Evolutionary conservation across 805 yeast species (phyloP).

Genomic region (Zygotorulaspora danielsina): DNA sequence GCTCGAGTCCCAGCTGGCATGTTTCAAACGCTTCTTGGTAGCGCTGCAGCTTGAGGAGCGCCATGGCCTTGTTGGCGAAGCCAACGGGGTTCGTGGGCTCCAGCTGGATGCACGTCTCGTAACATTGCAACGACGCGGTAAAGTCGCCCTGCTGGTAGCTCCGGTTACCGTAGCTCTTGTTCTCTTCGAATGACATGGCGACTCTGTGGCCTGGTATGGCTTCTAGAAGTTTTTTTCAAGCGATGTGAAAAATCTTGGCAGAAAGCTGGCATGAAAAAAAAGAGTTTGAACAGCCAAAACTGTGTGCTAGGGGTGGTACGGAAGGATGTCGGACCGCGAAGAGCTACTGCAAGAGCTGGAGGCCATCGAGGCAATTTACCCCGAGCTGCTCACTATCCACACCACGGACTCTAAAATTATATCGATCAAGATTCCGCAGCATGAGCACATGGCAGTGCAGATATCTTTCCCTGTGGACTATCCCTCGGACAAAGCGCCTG

Average conservation of each 20-base stretch:
- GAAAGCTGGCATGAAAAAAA: background rate
- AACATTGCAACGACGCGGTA: conserved; percentile 48
- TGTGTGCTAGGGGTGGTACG: too few relatives aligned
- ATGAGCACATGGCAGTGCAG: conserved; percentile 56
- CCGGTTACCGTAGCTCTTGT: conserved; percentile 46
- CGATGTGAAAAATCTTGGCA: too few relatives aligned
- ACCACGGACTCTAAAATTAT: conserved; percentile 39
- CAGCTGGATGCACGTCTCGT: conserved; percentile 50
- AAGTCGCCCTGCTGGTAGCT: conserved; percentile 46
- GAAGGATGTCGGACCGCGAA: conserved; percentile 19
- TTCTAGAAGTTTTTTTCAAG: too few relatives aligned
- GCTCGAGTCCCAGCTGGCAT: conserved; percentile 46
- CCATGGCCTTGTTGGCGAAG: conserved; percentile 65
- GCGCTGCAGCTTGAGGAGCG: conserved; percentile 49
- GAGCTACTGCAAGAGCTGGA: conserved; percentile 52
- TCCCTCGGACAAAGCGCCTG: conserved; percentile 60
- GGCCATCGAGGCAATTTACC: conserved; percentile 85
- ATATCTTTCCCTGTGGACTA: conserved; percentile 68
- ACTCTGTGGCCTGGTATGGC: too few relatives aligned
- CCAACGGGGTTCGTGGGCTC: conserved; percentile 51
- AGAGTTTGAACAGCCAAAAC: background rate
- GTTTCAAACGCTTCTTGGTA: conserved; percentile 48
- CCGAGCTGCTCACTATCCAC: conserved; percentile 46
- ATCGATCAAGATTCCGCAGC: conserved; percentile 53
- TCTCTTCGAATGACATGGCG: conserved; percentile 16